phyloP scores from a whole-genome alignment of 2,329 filamentous ascomycete genomes.

The Polytolypa hystricis region DNA sequence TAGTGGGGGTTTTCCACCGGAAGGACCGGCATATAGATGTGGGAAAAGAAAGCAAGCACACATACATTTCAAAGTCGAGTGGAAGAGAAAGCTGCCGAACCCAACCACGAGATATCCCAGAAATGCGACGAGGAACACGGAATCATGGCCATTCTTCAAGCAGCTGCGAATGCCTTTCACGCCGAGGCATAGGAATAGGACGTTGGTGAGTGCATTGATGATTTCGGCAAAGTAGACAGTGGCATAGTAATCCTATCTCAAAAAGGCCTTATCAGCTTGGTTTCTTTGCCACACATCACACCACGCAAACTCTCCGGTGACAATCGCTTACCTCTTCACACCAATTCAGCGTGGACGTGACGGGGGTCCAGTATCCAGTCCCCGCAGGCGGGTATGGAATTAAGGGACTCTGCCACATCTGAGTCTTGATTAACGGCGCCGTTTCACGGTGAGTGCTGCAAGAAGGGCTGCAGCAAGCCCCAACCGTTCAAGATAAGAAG shows the following conservation, averaged over 20 bases:
- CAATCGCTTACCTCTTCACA: constrained; percentile 57
- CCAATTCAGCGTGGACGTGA: constrained; percentile 65
- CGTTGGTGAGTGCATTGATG: constrained; percentile 70
- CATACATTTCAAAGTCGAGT: constrained; percentile 51
- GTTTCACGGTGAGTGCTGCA: neutral
- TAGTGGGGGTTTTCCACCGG: constrained; percentile 9
- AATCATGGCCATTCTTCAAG: constrained; percentile 58
- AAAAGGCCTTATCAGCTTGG: too few relatives aligned
- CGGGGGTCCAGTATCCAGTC: constrained; percentile 54
- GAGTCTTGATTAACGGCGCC: too few relatives aligned
- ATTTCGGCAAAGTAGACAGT: constrained; percentile 67
- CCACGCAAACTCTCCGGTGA: too few relatives aligned
- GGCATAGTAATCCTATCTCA: constrained; percentile 61
- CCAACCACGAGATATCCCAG: constrained; percentile 52
- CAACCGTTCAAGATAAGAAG: neutral
- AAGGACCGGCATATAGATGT: constrained; percentile 5
- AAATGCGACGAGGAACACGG: constrained; percentile 61
- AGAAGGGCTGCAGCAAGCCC: neutral
- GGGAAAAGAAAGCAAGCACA: too few relatives aligned
- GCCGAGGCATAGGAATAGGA: constrained; percentile 69
- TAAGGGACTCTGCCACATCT: constrained; percentile 1
- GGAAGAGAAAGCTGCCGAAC: constrained; percentile 52
- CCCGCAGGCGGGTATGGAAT: constrained; percentile 36
- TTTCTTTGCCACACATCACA: too few relatives aligned
- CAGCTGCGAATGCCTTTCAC: constrained; percentile 65